phyloP scores from a whole-genome alignment of 2,329 filamentous ascomycete species.

The Calonectria pseudoturangicola region DNA sequence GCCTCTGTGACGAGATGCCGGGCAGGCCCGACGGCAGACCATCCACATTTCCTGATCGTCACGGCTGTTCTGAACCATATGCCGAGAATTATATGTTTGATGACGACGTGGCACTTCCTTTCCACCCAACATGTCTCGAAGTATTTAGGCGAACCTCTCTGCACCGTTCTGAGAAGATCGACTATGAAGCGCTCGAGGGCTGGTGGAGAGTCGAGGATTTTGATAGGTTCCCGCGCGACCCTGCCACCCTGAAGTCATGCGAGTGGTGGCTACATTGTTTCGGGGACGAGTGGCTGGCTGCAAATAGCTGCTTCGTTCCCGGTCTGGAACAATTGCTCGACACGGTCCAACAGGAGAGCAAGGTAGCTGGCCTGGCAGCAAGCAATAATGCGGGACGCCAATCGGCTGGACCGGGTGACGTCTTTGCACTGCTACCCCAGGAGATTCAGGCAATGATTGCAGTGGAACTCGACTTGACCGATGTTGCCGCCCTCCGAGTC shows the following conservation, averaged over 20 bases:
- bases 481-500: conserved; percentile 41
- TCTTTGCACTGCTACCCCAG: conserved; percentile 33
- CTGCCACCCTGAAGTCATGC: neutral
- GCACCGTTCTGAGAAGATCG: conserved; percentile 40
- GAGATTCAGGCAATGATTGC: conserved; percentile 43
- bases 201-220: conserved; percentile 30
- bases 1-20: conserved; percentile 47
- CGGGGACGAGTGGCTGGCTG: conserved; percentile 45
- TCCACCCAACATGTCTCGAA: conserved; percentile 57
- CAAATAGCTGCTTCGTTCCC: conserved; percentile 49
- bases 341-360: neutral
- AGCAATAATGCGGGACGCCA: neutral
- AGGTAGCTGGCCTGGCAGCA: neutral
- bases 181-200: conserved; percentile 39
- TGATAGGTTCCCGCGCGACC: conserved; percentile 37
- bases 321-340: conserved; percentile 34
- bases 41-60: conserved; percentile 42
- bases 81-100: conserved; percentile 38
- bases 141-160: conserved; percentile 54
- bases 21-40: neutral
- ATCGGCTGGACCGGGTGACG: neutral
- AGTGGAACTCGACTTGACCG: conserved; percentile 33
- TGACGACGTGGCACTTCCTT: conserved; percentile 47
- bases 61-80: neutral
- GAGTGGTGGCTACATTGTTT: conserved; percentile 40